Evolutionary conservation across 306 rosid species (phyloP).

Genomic region (Quercus glauca): DNA sequence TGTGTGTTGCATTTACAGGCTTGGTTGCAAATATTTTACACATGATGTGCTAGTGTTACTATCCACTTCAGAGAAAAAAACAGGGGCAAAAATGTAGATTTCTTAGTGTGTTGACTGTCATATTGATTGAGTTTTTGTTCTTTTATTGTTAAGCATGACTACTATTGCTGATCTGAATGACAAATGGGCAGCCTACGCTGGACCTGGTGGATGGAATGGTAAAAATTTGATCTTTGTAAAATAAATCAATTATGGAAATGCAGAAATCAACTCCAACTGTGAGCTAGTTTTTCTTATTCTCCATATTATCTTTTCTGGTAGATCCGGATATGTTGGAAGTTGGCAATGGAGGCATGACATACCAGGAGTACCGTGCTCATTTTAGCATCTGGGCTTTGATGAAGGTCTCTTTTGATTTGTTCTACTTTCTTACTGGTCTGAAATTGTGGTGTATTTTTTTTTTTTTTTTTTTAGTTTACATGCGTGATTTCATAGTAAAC

Average conservation of each 20-base stretch:
- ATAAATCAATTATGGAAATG: constrained; percentile 10
- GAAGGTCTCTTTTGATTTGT: constrained; percentile 51
- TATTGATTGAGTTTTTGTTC: constrained; percentile 26
- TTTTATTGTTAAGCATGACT: constrained; percentile 69
- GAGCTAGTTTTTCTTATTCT: constrained; percentile 22
- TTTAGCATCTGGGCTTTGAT: constrained; percentile 98
- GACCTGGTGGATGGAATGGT: constrained; percentile 99
- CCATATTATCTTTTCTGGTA: constrained; percentile 29
- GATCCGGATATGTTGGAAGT: constrained; percentile 99
- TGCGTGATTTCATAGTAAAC: background rate
- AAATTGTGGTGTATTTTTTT: background rate
- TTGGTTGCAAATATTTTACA: background rate
- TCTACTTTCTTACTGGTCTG: constrained; percentile 9
- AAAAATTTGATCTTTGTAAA: constrained; percentile 21
- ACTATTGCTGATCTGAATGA: constrained; percentile 84
- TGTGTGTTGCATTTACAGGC: background rate
- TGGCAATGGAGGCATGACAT: constrained; percentile 98
- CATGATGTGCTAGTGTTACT: constrained; percentile 6
- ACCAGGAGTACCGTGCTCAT: constrained; percentile 84
- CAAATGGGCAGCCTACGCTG: constrained; percentile 97
- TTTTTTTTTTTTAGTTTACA: background rate
- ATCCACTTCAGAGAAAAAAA: background rate
- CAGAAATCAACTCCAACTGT: constrained; percentile 11
- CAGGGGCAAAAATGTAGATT: background rate
- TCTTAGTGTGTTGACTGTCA: constrained; percentile 7